Conservation (phyloP, 2,329 filamentous ascomycete species). For the Chrysosporium queenslandicum region DNA sequence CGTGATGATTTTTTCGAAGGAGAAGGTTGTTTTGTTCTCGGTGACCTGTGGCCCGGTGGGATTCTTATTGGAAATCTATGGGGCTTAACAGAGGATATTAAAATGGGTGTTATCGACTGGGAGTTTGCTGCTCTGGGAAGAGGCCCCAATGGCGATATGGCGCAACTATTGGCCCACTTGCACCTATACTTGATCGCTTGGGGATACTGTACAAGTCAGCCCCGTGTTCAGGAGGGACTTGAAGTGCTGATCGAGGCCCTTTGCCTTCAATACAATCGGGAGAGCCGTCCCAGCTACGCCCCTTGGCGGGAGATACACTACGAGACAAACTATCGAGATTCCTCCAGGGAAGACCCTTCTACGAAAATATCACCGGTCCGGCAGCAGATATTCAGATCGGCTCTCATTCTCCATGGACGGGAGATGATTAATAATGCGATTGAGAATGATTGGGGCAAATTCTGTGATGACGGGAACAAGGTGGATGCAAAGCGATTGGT, state of each 20-base stretch:
- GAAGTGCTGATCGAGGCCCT: constrained; percentile 4
- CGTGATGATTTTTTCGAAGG: constrained; percentile 6
- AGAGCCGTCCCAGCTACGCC: not conserved
- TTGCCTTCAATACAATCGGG: constrained; percentile 6
- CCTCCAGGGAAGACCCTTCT: not conserved
- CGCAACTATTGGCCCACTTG: constrained; percentile 14
- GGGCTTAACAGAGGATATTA: not conserved
- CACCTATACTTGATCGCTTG: constrained; percentile 13
- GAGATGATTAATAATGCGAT: constrained; percentile 14
- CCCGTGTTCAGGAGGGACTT: not conserved
- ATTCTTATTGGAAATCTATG: constrained; percentile 7
- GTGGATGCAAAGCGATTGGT: not conserved
- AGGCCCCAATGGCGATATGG: constrained; percentile 12
- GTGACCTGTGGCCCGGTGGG: constrained; percentile 13
- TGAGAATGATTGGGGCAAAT: constrained; percentile 11
- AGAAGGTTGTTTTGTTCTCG: constrained; percentile 5
- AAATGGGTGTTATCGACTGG: constrained; percentile 14
- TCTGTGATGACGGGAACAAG: not conserved
- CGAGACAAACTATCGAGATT: not conserved
- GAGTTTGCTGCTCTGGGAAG: constrained; percentile 11
- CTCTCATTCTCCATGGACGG: constrained; percentile 11
- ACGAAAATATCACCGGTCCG: not conserved
- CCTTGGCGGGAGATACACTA: not conserved
- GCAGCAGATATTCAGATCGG: constrained; percentile 10
- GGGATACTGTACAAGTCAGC: not conserved